phyloP scores from a whole-genome alignment of 768 basidiomycete species.

The Lepiota brunneoincarnata region DNA sequence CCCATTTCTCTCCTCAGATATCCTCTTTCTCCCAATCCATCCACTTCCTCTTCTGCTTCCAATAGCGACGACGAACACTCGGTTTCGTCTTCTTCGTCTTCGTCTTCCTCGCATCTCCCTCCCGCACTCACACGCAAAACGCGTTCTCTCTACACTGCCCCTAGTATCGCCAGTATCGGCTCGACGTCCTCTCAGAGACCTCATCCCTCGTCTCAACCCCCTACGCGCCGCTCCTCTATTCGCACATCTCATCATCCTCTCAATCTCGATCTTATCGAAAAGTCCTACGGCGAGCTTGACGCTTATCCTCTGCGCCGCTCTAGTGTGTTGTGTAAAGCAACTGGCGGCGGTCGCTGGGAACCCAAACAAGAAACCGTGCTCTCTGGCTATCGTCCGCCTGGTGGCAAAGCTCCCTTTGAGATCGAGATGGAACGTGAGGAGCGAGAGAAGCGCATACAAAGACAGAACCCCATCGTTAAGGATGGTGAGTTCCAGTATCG shows the following conservation, averaged over 20 bases:
- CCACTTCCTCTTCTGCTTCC: conserved; percentile 21
- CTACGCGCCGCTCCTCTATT: conserved; percentile 26
- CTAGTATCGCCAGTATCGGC: conserved; percentile 33
- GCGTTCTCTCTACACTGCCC: conserved; percentile 27
- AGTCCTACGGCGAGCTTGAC: conserved; percentile 67
- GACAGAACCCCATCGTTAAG: conserved; percentile 60
- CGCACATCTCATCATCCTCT: conserved; percentile 35
- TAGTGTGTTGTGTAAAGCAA: conserved; percentile 70
- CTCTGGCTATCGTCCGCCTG: conserved; percentile 54
- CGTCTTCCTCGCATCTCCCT: conserved; percentile 19
- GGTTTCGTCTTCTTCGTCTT: conserved; percentile 24
- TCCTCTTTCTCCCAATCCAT: conserved; percentile 27
- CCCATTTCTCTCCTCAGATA: conserved; percentile 38
- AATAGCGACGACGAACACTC: conserved; percentile 28
- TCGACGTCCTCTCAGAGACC: conserved; percentile 30
- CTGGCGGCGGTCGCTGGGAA: conserved; percentile 79
- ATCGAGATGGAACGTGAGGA: conserved; percentile 70
- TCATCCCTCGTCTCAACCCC: conserved; percentile 11
- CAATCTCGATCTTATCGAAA: conserved; percentile 30
- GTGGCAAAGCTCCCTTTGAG: conserved; percentile 66
- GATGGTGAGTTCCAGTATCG: conserved; percentile 71
- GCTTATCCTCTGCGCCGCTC: conserved; percentile 71
- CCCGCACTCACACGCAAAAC: conserved; percentile 26
- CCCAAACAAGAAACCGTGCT: conserved; percentile 53
- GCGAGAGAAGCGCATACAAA: conserved; percentile 43